Conservation (phyloP, 805 yeast genomes). For the Candida caryicola region DNA sequence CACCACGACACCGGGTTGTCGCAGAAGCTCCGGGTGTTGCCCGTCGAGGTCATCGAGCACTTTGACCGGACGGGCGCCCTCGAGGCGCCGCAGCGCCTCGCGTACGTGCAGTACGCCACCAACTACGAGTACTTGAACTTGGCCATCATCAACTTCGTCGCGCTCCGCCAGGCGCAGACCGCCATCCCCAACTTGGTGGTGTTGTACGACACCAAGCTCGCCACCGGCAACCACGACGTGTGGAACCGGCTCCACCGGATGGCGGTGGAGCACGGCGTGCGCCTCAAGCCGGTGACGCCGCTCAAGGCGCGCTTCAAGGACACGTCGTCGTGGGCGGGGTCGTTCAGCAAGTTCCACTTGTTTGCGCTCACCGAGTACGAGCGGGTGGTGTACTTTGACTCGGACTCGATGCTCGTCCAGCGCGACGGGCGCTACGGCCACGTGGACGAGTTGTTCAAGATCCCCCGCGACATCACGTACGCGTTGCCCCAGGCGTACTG, state of each 20-base stretch:
- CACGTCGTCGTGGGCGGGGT: slow-evolving; percentile 43
- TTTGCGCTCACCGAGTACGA: slow-evolving; percentile 51
- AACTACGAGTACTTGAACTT: slow-evolving; percentile 48
- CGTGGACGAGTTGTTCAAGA: slow-evolving; percentile 30
- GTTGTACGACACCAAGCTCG: slow-evolving; percentile 28
- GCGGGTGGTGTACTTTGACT: slow-evolving; percentile 55
- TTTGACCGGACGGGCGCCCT: slow-evolving; percentile 8
- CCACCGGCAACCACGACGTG: slow-evolving; percentile 6
- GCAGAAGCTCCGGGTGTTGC: slow-evolving; percentile 19
- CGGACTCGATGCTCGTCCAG: slow-evolving; percentile 47
- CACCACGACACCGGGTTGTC: slow-evolving; percentile 13
- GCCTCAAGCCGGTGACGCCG: slow-evolving; percentile 22
- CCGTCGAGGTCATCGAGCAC: slow-evolving; percentile 19
- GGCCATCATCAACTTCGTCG: slow-evolving; percentile 44
- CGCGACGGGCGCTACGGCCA: slow-evolving; percentile 13
- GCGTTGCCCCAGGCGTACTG: slow-evolving; percentile 39
- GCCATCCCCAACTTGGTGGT: slow-evolving; percentile 48
- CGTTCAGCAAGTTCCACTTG: slow-evolving; percentile 55
- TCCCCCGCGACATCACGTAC: slow-evolving; percentile 22
- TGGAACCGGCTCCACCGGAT: slow-evolving; percentile 12
- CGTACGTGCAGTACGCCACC: slow-evolving; percentile 64
- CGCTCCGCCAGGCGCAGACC: slow-evolving; percentile 31
- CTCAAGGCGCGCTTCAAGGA: slow-evolving; percentile 12
- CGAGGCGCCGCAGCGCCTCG: slow-evolving; percentile 28
- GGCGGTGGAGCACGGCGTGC: slow-evolving; percentile 21